Evolutionary conservation across 768 basidiomycete genomes (phyloP).

Genomic region (Lactarius evosmus): DNA sequence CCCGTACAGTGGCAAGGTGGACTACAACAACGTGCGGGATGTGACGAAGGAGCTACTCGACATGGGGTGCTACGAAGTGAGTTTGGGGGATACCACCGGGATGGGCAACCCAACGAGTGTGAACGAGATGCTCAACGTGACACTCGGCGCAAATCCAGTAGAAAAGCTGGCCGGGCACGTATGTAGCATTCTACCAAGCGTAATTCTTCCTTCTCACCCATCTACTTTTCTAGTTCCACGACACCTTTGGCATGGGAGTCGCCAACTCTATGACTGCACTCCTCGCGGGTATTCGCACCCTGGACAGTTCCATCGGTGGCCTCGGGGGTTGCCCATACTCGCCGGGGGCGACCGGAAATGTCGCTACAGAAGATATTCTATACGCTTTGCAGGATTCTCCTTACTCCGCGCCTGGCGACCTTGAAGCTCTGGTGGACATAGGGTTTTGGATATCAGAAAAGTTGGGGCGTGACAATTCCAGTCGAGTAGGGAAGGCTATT

Average conservation of each 20-base stretch:
- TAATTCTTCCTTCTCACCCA: background rate
- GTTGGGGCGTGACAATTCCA: constrained; percentile 66
- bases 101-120: constrained; percentile 74
- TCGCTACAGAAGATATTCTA: constrained; percentile 88
- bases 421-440: constrained; percentile 67
- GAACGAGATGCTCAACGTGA: constrained; percentile 63
- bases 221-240: constrained; percentile 63
- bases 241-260: constrained; percentile 82
- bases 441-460: constrained; percentile 79
- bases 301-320: constrained; percentile 83
- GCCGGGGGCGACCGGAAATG: constrained; percentile 93
- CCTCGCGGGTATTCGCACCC: constrained; percentile 68
- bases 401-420: constrained; percentile 56
- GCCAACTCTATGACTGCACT: constrained; percentile 74
- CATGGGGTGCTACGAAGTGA: constrained; percentile 95
- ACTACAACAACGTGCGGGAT: constrained; percentile 58
- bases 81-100: constrained; percentile 90
- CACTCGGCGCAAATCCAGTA: constrained; percentile 58
- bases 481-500: constrained; percentile 73
- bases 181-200: constrained; percentile 29
- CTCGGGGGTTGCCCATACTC: constrained; percentile 96
- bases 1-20: constrained; percentile 81
- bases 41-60: constrained; percentile 68
- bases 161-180: constrained; percentile 72
- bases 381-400: constrained; percentile 71